Evolutionary conservation across 2,329 filamentous ascomycete genomes (phyloP).

Genomic region (Botrytis medusae): DNA sequence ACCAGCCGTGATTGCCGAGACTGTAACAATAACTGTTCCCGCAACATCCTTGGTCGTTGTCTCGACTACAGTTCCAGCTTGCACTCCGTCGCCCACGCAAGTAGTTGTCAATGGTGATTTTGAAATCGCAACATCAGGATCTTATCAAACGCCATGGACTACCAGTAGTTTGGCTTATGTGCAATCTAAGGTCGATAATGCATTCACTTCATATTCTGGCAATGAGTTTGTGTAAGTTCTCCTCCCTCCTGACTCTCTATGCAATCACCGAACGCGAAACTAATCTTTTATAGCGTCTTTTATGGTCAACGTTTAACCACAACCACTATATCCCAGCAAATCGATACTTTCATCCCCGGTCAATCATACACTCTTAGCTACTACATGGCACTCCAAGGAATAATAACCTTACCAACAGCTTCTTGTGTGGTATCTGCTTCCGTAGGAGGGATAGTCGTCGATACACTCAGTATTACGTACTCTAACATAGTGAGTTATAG

Average conservation of each 20-base stretch:
- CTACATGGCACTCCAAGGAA: neutral
- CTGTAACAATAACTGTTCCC: neutral
- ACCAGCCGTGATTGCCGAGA: neutral
- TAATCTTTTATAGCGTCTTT: neutral
- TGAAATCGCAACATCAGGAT: neutral
- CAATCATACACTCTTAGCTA: constrained; percentile 1
- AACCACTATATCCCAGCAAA: neutral
- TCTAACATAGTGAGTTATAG: neutral
- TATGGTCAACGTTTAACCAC: neutral
- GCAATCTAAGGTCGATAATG: neutral
- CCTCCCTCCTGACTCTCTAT: neutral
- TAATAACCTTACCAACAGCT: neutral
- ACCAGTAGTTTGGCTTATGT: neutral
- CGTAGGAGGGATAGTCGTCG: neutral
- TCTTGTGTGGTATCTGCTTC: neutral
- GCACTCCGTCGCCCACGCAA: neutral
- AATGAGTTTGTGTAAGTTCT: neutral
- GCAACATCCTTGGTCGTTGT: neutral
- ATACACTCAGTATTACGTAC: neutral
- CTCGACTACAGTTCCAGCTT: neutral
- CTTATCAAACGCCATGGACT: neutral
- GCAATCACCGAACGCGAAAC: neutral
- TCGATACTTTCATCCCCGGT: neutral
- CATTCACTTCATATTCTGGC: neutral
- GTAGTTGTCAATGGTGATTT: neutral